Evolutionary conservation across 352 stramenopile genomes (phyloP).

Genomic region (Globisporangium lucens): DNA sequence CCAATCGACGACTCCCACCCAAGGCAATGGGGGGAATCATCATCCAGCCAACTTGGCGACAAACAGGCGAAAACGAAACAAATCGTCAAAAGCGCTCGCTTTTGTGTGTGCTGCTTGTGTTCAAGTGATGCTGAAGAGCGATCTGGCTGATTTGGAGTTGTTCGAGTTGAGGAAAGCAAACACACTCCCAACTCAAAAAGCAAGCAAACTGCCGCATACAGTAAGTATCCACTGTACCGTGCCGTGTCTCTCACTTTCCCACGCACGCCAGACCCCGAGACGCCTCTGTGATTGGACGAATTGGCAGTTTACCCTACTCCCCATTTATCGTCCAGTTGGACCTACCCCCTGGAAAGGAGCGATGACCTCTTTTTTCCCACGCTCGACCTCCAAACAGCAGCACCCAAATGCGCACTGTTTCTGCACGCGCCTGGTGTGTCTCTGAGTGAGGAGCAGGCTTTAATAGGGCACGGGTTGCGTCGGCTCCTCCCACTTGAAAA

Average conservation of each 20-base stretch:
- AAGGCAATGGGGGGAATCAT: not conserved
- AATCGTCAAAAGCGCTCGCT: not conserved
- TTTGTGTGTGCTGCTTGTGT: not conserved
- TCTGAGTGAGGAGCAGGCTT: slow-evolving; percentile 10
- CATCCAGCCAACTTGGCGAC: not conserved
- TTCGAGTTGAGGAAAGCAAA: not conserved
- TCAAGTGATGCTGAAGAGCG: not conserved
- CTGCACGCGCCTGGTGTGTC: slow-evolving; percentile 7
- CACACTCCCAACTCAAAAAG: not conserved
- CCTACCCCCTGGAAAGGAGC: not conserved
- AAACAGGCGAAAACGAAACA: not conserved
- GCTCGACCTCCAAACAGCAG: not conserved
- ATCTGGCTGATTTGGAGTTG: not conserved
- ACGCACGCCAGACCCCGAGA: slow-evolving; percentile 6
- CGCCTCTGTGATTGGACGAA: slow-evolving; percentile 1
- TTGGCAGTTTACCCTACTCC: not conserved
- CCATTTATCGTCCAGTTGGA: not conserved
- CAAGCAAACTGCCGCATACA: not conserved
- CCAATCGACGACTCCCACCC: not conserved
- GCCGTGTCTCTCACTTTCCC: not conserved
- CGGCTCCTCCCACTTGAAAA: not conserved
- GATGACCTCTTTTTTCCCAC: not conserved
- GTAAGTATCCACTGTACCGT: slow-evolving; percentile 4
- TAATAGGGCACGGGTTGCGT: not conserved
- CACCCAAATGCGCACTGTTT: not conserved